Conservation (phyloP, 495 filamentous ascomycete species). For the Cercophora newfieldiana region DNA sequence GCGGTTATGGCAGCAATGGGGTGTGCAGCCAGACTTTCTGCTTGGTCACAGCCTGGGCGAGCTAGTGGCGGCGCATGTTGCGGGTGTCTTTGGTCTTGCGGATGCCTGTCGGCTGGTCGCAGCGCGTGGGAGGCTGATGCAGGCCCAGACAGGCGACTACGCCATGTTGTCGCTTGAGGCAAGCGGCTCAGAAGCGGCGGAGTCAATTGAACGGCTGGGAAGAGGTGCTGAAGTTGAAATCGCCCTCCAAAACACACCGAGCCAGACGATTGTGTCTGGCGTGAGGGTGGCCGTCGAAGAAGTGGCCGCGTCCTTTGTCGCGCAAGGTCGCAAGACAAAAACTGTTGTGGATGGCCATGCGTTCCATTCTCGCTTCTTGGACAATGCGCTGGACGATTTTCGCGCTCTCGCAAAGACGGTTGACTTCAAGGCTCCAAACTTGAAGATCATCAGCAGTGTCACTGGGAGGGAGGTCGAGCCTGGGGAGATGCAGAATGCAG, state of each 20-base stretch:
- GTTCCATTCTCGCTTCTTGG: constrained; percentile 33
- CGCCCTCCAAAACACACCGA: constrained; percentile 29
- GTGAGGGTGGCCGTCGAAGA: constrained; percentile 23
- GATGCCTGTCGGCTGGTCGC: constrained; percentile 33
- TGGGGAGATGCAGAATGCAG: constrained; percentile 27
- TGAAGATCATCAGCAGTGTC: constrained; percentile 32
- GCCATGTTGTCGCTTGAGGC: constrained; percentile 31
- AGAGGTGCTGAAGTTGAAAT: constrained; percentile 19
- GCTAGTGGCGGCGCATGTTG: constrained; percentile 29
- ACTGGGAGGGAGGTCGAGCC: constrained; percentile 27
- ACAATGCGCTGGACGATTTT: constrained; percentile 30
- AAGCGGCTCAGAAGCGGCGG: constrained; percentile 18
- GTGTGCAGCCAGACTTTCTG: constrained; percentile 19
- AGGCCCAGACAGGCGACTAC: constrained; percentile 21
- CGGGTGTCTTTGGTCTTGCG: constrained; percentile 28
- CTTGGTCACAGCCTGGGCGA: constrained; percentile 36
- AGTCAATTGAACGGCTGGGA: constrained; percentile 20
- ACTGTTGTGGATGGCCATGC: constrained; percentile 23
- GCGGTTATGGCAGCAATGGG: constrained; percentile 28
- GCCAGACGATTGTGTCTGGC: constrained; percentile 33
- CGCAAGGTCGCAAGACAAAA: constrained; percentile 26
- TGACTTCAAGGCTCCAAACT: constrained; percentile 23
- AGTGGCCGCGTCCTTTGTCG: constrained; percentile 20
- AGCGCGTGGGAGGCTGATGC: constrained; percentile 33
- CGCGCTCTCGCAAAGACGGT: constrained; percentile 26